Conservation (phyloP, 306 rosid species). For the Phaseolus lunatus region DNA sequence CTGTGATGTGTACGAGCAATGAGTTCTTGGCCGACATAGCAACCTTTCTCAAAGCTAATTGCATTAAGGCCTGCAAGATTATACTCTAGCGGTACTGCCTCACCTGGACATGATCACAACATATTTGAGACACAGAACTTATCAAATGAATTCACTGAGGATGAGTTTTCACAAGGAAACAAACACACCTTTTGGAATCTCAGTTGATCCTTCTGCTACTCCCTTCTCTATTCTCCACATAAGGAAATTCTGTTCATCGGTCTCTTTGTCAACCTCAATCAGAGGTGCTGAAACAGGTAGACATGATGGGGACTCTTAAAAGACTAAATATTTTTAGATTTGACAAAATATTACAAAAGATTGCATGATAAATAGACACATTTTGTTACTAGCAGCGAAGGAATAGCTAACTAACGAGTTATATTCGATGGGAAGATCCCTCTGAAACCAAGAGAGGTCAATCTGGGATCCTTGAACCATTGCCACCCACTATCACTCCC, state of each 20-base stretch:
- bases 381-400: slow-evolving; percentile 40
- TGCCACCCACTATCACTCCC: slow-evolving; percentile 76
- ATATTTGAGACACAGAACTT: slow-evolving; percentile 19
- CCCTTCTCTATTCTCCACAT: slow-evolving; percentile 84
- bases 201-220: slow-evolving; percentile 90
- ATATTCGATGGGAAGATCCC: slow-evolving; percentile 83
- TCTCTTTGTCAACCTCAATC: slow-evolving; percentile 77
- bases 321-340: slow-evolving; percentile 3
- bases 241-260: slow-evolving; percentile 77
- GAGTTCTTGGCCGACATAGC: slow-evolving; percentile 94
- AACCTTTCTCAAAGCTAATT: slow-evolving; percentile 95
- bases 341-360: slow-evolving; percentile 6
- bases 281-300: slow-evolving; percentile 74
- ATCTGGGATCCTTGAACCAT: slow-evolving; percentile 93
- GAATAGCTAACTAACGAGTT: slow-evolving; percentile 64
- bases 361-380: slow-evolving; percentile 31
- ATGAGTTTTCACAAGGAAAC: slow-evolving; percentile 36
- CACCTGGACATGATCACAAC: slow-evolving; percentile 60
- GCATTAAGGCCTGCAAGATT: slow-evolving; percentile 90
- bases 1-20: slow-evolving; percentile 90
- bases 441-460: slow-evolving; percentile 84
- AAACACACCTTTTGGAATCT: slow-evolving; percentile 83
- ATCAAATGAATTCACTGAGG: not conserved
- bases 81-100: slow-evolving; percentile 91
- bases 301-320: not conserved